Conservation (phyloP, 179 eudicot species). For the Heliamphora pulchella region DNA sequence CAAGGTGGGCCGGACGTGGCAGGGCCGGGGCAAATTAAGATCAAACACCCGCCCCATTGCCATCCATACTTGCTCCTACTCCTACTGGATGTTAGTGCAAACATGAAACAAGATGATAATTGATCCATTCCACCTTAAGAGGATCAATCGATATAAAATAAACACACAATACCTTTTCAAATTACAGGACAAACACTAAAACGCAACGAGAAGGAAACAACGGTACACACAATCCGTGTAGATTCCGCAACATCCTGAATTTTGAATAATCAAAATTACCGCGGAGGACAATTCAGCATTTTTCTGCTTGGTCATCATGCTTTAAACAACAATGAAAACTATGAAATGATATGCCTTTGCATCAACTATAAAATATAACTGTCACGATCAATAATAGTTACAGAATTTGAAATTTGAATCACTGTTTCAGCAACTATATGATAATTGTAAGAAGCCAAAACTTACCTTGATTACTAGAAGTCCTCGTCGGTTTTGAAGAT, state of each 20-base stretch:
- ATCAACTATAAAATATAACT: background rate
- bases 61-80: no score
- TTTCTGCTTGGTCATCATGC: background rate
- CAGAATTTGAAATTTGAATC: background rate
- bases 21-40: no score
- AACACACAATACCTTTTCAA: background rate
- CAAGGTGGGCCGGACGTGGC: no score
- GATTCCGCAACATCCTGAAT: background rate
- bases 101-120: background rate
- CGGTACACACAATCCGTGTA: background rate
- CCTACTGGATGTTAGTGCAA: background rate
- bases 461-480: constrained; percentile 31
- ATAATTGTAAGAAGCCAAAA: background rate
- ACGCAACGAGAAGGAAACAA: constrained; percentile 3
- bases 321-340: background rate
- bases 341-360: constrained; percentile 6
- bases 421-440: background rate
- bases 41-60: no score
- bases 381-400: background rate
- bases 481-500: constrained; percentile 68
- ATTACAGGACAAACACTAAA: background rate
- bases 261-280: background rate
- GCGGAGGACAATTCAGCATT: background rate
- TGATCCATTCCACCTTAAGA: constrained; percentile 6
- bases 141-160: background rate